phyloP scores from a whole-genome alignment of 1,284 basidiomycete genomes.

The Testicularia cyperi region DNA sequence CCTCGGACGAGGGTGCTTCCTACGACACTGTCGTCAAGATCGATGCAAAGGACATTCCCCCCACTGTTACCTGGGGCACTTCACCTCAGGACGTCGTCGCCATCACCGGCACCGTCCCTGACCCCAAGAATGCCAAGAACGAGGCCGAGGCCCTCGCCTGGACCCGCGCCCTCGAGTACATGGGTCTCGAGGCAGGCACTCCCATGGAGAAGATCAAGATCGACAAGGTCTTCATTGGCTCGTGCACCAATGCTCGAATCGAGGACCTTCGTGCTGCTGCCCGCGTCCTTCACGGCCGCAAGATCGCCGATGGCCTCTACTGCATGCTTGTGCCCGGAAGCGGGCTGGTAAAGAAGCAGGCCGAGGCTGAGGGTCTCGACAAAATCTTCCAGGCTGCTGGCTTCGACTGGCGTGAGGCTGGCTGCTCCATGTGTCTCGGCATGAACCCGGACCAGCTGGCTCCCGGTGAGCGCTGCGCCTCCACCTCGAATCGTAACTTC shows the following conservation, averaged over 20 bases:
- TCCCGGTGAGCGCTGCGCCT: conserved; percentile 58
- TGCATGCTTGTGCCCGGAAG: conserved; percentile 59
- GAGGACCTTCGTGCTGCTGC: conserved; percentile 57
- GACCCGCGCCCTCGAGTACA: conserved; percentile 55
- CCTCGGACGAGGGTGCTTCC: conserved; percentile 49
- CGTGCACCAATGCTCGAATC: conserved; percentile 59
- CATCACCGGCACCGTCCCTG: conserved; percentile 55
- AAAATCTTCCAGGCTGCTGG: conserved; percentile 58
- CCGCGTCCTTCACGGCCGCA: conserved; percentile 53
- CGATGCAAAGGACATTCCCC: conserved; percentile 55
- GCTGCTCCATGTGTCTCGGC: conserved; percentile 59
- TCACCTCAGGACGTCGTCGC: conserved; percentile 54
- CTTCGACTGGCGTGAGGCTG: conserved; percentile 59
- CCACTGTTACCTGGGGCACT: conserved; percentile 58
- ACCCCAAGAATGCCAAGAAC: conserved; percentile 49
- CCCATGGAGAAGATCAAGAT: conserved; percentile 58
- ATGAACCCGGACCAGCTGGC: conserved; percentile 60
- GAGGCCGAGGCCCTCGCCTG: conserved; percentile 44
- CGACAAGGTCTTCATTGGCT: conserved; percentile 60
- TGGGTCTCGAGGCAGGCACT: conserved; percentile 54
- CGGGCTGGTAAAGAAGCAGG: conserved; percentile 59
- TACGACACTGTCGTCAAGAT: conserved; percentile 57
- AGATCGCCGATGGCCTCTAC: conserved; percentile 50
- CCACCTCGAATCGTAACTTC: conserved; percentile 60
- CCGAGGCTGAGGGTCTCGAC: conserved; percentile 59